Percentiles rank a stretch among this genome's conserved stretches.
phyloP scores from a whole-genome alignment of 148 eudicot genomes.

The Chenopodium quinoa region DNA sequence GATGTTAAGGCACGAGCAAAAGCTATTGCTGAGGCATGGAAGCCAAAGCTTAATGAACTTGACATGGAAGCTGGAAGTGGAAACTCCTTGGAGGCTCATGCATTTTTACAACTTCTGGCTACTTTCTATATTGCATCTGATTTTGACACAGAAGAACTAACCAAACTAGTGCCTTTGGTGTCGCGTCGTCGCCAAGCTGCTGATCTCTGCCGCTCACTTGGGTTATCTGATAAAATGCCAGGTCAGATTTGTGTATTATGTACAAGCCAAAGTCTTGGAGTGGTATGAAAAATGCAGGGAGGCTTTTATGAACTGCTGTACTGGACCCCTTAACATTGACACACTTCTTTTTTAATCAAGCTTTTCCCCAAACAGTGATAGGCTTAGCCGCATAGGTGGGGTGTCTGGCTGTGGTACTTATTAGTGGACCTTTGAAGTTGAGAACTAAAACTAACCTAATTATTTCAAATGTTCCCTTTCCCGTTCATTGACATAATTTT shows the following conservation, averaged over 20 bases:
- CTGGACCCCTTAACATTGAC: background rate
- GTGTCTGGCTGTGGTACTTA: background rate
- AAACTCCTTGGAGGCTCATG: conserved; percentile 99
- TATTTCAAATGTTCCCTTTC: background rate
- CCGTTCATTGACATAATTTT: background rate
- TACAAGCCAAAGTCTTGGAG: background rate
- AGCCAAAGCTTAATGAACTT: conserved; percentile 84
- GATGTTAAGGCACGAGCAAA: conserved; percentile 68
- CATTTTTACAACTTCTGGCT: conserved; percentile 85
- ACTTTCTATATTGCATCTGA: conserved; percentile 80
- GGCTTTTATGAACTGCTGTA: background rate
- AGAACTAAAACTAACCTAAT: background rate
- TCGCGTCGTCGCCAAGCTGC: conserved; percentile 98
- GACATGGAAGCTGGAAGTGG: conserved; percentile 92
- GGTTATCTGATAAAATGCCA: conserved; percentile 85
- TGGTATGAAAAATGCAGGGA: background rate
- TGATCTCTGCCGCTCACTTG: conserved; percentile 95
- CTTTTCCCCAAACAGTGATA: background rate
- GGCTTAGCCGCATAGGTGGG: background rate
- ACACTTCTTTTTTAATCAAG: background rate
- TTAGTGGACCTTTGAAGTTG: background rate
- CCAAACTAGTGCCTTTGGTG: conserved; percentile 91
- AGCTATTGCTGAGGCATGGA: conserved; percentile 88
- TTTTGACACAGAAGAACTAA: conserved; percentile 64
- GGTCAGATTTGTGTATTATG: conserved; percentile 38